Conservation (phyloP, 805 yeast genomes). For the Clavispora phyllophila region DNA sequence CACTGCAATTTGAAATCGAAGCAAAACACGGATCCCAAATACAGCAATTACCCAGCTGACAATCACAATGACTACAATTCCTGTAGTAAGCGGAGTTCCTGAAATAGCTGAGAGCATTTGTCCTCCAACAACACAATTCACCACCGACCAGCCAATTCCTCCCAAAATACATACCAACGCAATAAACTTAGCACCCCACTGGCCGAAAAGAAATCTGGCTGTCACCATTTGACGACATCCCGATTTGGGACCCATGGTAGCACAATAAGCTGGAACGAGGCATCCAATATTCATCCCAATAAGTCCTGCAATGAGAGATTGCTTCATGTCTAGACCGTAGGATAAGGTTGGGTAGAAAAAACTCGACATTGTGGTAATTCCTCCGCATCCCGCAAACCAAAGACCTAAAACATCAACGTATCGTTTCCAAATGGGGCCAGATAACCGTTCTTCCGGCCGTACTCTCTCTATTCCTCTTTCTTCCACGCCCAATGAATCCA, state of each 20-base stretch:
- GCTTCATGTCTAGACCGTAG: constrained; percentile 22
- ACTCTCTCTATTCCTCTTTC: constrained; percentile 33
- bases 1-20: constrained; percentile 24
- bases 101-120: constrained; percentile 21
- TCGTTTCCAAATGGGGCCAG: constrained; percentile 13
- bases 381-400: constrained; percentile 38
- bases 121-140: constrained; percentile 36
- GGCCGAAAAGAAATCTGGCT: constrained; percentile 32
- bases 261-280: constrained; percentile 33
- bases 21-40: constrained; percentile 28
- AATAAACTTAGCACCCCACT: constrained; percentile 30
- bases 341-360: constrained; percentile 29
- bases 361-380: constrained; percentile 34
- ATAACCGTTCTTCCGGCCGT: constrained; percentile 22
- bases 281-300: constrained; percentile 28
- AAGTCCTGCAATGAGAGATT: constrained; percentile 27
- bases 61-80: constrained; percentile 20
- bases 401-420: constrained; percentile 29
- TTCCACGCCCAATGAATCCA: constrained; percentile 24
- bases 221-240: constrained; percentile 37
- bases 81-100: constrained; percentile 5
- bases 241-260: constrained; percentile 35
- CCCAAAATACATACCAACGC: constrained; percentile 28
- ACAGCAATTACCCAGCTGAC: constrained; percentile 26
- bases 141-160: constrained; percentile 35